Conservation (phyloP, 2,329 filamentous ascomycete species). For the Zymoseptoria brevis region DNA sequence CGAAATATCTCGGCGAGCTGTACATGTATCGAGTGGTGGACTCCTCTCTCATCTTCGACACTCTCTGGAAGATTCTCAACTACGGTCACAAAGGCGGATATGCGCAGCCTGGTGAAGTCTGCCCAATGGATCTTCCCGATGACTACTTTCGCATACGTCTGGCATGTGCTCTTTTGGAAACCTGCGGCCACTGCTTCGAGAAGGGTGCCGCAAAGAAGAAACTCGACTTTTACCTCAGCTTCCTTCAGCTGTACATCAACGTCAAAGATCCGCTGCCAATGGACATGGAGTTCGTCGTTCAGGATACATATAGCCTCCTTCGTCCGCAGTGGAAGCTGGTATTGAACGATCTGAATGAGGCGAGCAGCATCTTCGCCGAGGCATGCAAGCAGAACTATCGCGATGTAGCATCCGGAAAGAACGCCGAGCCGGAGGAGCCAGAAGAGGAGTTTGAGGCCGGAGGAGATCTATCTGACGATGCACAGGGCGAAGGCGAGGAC, state of each 20-base stretch:
- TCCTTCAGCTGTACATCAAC: constrained; percentile 94
- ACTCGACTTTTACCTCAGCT: constrained; percentile 91
- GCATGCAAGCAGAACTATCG: constrained; percentile 89
- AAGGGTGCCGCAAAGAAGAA: constrained; percentile 92
- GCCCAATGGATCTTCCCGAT: constrained; percentile 75
- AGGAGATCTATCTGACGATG: constrained; percentile 61
- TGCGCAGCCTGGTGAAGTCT: constrained; percentile 68
- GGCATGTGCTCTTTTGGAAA: constrained; percentile 82
- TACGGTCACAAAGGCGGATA: constrained; percentile 81
- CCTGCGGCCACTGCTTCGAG: constrained; percentile 92
- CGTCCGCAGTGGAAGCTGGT: constrained; percentile 90
- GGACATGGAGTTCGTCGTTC: constrained; percentile 94
- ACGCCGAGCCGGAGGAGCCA: constrained; percentile 59
- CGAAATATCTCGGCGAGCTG: constrained; percentile 91
- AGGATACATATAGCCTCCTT: constrained; percentile 78
- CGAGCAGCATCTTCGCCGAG: constrained; percentile 72
- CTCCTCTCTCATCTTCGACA: constrained; percentile 90
- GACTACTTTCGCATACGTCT: constrained; percentile 95
- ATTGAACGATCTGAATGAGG: constrained; percentile 66
- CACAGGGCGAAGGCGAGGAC: constrained; percentile 53
- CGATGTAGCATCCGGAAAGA: constrained; percentile 61
- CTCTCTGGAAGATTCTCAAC: constrained; percentile 86
- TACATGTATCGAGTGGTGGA: constrained; percentile 98
- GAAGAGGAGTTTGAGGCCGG: constrained; percentile 32
- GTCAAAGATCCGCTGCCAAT: constrained; percentile 85